Base-by-base conservation (phyloP, 2,329 filamentous ascomycete species). In the Apiospora hydei region DNA sequence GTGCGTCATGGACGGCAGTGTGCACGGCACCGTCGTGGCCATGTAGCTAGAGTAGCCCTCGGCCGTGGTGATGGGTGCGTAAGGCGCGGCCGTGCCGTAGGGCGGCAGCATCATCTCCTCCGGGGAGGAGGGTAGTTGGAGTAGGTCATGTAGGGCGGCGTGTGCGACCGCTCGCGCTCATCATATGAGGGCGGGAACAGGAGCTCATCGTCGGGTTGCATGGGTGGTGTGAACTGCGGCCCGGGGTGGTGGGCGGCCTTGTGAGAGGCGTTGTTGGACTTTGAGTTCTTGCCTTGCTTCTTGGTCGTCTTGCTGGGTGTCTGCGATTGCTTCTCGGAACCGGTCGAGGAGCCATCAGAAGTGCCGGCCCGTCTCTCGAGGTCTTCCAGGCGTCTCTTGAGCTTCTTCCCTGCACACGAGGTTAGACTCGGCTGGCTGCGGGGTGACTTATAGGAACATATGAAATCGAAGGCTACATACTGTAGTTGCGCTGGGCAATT, bases 401-500 rank as follows among this genome's bases (percentile, higher is more conserved):
- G 91, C 90, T 96, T 96, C 90, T 96, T 96, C 88, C 94, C 93
- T 95, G 79, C 72, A 38, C 47, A 74, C n/a, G 61, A 24, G 66
- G 70, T 76, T 68, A 30, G 47, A 70, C 70, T 75, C 38, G 72
- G 72, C 49, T 13, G 43, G 53, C 4, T 5, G 57, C 11, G 13
- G 13, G 34, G 47, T 24, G 44, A 43, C 30, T 57, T 43, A 30
- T n/a, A 68, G 61, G 38, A 16, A 71, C n/a, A 72, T 6, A 49
- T n/a, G 21, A n/a, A 41, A 44, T 44, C 41, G 26, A 47, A 47
- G 26, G 66, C 70, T 73, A 83, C 82, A 51, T 87, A 97, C 95
- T 95, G 86, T 98, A 98, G 87, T 98, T 98, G 79, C 95, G 92
- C 85, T 98, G 96, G 77, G 96, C 96, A 88, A 98, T 98, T 77